Conservation (phyloP, 306 rosid genomes). For the Prunus mume region DNA sequence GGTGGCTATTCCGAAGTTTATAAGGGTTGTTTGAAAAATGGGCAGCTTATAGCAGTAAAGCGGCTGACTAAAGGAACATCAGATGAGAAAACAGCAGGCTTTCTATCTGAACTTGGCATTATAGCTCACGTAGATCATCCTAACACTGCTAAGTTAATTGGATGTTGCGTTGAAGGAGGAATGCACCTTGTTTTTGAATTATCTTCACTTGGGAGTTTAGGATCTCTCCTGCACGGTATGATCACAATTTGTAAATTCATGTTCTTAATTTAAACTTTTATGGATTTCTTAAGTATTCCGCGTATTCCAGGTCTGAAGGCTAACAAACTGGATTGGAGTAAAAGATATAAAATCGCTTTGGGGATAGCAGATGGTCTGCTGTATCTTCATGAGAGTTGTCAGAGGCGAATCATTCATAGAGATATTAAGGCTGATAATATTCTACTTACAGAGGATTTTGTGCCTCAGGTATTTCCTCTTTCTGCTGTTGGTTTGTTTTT, state of each 20-base stretch:
- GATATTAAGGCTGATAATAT: slow-evolving; percentile 78
- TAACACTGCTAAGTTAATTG: slow-evolving; percentile 68
- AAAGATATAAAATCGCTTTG: slow-evolving; percentile 58
- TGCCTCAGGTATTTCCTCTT: slow-evolving; percentile 60
- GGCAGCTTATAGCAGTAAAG: slow-evolving; percentile 70
- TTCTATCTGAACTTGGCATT: slow-evolving; percentile 71
- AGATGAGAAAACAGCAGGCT: slow-evolving; percentile 56
- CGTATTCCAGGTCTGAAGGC: slow-evolving; percentile 45
- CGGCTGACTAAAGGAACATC: slow-evolving; percentile 48
- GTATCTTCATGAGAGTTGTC: slow-evolving; percentile 77
- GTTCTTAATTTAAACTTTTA: slow-evolving; percentile 9
- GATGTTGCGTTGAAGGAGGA: slow-evolving; percentile 69
- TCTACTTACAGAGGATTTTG: slow-evolving; percentile 70
- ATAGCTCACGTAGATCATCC: slow-evolving; percentile 75
- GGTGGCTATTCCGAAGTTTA: slow-evolving; percentile 81
- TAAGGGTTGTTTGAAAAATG: slow-evolving; percentile 60
- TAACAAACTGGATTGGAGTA: slow-evolving; percentile 56
- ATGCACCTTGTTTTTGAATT: slow-evolving; percentile 67
- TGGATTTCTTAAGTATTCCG: slow-evolving; percentile 6
- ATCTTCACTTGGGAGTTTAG: slow-evolving; percentile 70
- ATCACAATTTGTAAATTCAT: slow-evolving; percentile 11
- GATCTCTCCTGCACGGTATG: slow-evolving; percentile 73
- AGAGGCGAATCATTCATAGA: slow-evolving; percentile 72
- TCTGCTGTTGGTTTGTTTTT: no score
- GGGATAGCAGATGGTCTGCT: slow-evolving; percentile 74